Evolutionary conservation across 257 asterid genomes (phyloP).

Genomic region (Petunia secreta): DNA sequence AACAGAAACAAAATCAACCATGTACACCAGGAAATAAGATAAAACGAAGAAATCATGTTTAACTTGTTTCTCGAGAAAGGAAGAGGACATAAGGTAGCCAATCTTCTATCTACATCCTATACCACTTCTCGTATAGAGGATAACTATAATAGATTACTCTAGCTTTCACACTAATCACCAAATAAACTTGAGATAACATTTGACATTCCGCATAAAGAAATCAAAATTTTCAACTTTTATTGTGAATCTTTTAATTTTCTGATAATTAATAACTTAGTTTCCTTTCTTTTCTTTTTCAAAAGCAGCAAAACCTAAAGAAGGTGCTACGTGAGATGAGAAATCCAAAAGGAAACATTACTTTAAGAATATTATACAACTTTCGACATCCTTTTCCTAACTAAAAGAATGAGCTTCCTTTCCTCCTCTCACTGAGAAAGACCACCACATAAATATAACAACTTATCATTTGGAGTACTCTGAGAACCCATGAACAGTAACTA

Average conservation of each 20-base stretch:
- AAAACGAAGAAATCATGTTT: neutral
- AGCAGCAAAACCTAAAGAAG: neutral
- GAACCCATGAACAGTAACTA: neutral
- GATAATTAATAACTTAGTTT: neutral
- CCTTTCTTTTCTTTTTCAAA: slow-evolving; percentile 8
- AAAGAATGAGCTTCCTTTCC: neutral
- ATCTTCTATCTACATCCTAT: neutral
- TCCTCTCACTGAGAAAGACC: neutral
- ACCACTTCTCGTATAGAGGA: neutral
- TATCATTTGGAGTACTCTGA: neutral
- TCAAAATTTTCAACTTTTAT: neutral
- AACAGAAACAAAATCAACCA: slow-evolving; percentile 25
- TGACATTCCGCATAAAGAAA: neutral
- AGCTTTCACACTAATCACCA: slow-evolving; percentile 8
- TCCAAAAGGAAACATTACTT: neutral
- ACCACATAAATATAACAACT: slow-evolving; percentile 7
- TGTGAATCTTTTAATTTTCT: neutral
- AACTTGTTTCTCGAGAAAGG: neutral
- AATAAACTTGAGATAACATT: neutral
- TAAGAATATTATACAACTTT: neutral
- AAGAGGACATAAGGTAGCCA: neutral
- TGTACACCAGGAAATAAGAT: neutral
- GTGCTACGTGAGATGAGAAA: neutral
- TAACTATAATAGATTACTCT: neutral
- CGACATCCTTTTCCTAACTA: neutral